Evolutionary conservation across 345 rosid genomes (phyloP).

Genomic region (Populus ilicifolia): DNA sequence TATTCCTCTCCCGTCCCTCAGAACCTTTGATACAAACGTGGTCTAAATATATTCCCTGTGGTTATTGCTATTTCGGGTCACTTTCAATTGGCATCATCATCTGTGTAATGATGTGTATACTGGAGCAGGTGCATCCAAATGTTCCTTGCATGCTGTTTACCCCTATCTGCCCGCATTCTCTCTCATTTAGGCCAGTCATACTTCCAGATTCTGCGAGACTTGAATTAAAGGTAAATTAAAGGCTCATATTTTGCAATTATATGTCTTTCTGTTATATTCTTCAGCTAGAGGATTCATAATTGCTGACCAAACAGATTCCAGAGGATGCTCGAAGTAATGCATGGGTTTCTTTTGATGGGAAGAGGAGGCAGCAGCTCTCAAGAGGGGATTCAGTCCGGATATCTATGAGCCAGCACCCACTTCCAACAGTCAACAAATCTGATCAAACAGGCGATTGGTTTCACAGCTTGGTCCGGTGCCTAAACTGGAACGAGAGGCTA

Average conservation of each 20-base stretch:
- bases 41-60: not conserved
- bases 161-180: constrained; percentile 97
- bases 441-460: constrained; percentile 99
- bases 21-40: not conserved
- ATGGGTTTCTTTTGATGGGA: constrained; percentile 99
- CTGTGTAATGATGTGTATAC: not conserved
- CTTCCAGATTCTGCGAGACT: constrained; percentile 98
- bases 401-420: constrained; percentile 93
- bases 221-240: constrained; percentile 64
- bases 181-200: constrained; percentile 94
- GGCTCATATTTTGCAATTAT: not conserved
- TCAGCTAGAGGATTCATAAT: not conserved
- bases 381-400: constrained; percentile 89
- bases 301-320: constrained; percentile 55
- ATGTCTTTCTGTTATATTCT: not conserved
- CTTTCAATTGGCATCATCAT: not conserved
- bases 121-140: constrained; percentile 92
- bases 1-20: not conserved
- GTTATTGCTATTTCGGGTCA: constrained; percentile 2
- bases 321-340: constrained; percentile 91
- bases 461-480: constrained; percentile 87
- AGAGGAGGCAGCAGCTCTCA: constrained; percentile 94
- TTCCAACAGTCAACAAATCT: constrained; percentile 87
- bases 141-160: constrained; percentile 98
- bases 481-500: constrained; percentile 94